phyloP scores from a whole-genome alignment of 2,329 filamentous ascomycete species.

The Cercospora berteroae region DNA sequence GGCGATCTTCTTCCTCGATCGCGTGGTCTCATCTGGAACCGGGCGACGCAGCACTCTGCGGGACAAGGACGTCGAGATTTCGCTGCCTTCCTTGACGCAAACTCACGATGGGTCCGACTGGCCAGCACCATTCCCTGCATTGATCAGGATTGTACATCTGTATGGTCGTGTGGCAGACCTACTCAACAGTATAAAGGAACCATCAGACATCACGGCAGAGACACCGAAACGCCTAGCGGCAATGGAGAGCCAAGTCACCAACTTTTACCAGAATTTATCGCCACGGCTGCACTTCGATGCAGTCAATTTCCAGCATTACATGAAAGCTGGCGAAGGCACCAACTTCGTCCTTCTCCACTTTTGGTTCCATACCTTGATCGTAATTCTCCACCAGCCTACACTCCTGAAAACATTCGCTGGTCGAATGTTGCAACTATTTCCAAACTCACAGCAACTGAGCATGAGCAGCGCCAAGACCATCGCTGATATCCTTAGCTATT shows the following conservation, averaged over 20 bases:
- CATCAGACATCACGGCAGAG: constrained; percentile 71
- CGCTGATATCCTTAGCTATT: constrained; percentile 82
- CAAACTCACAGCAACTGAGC: constrained; percentile 75
- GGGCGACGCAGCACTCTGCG: constrained; percentile 79
- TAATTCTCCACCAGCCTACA: constrained; percentile 80
- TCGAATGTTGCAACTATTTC: constrained; percentile 67
- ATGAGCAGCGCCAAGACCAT: constrained; percentile 92
- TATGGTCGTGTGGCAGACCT: constrained; percentile 83
- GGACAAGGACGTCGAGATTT: constrained; percentile 80
- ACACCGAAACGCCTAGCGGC: constrained; percentile 67
- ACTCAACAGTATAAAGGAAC: constrained; percentile 74
- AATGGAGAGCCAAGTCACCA: constrained; percentile 79
- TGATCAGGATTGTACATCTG: constrained; percentile 80
- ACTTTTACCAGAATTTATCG: constrained; percentile 71
- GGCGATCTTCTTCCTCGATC: constrained; percentile 80
- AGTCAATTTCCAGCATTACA: constrained; percentile 80
- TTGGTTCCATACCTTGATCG: constrained; percentile 85
- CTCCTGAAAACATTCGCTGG: constrained; percentile 73
- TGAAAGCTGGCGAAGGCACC: constrained; percentile 75
- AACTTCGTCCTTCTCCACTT: constrained; percentile 85
- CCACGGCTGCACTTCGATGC: constrained; percentile 77
- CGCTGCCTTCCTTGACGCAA: constrained; percentile 60
- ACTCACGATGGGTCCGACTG: constrained; percentile 58
- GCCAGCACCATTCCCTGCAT: constrained; percentile 74
- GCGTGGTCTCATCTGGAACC: constrained; percentile 83